These are phyloP conservation scores for Teratosphaeria zuluensis DNA, from an alignment of 2,329 filamentous ascomycete genomes.

Conservation along the genomic window DNA sequence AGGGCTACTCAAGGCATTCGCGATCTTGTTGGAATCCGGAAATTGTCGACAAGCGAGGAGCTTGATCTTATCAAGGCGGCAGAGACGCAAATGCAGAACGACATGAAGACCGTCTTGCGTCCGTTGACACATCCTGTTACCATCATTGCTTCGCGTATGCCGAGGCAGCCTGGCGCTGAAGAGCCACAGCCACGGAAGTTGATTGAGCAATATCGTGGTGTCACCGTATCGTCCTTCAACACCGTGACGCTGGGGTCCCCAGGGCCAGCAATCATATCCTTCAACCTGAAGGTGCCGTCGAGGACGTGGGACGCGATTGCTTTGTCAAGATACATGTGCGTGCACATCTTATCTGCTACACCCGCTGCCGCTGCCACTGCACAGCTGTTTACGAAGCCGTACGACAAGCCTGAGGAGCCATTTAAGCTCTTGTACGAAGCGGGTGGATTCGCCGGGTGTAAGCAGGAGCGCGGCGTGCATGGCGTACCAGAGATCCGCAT, in stretches of 20 bases:
- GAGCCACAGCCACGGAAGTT: background rate
- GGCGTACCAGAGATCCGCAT: slow-evolving; percentile 1
- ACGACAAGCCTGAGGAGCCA: slow-evolving; percentile 11
- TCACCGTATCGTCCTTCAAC: slow-evolving; percentile 54
- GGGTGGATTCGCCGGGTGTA: background rate
- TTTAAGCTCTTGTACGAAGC: slow-evolving; percentile 10
- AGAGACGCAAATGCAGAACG: background rate
- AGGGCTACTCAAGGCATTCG: background rate
- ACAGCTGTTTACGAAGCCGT: slow-evolving; percentile 21
- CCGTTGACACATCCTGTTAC: slow-evolving; percentile 48
- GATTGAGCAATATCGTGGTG: slow-evolving; percentile 31
- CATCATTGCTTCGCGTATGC: slow-evolving; percentile 37
- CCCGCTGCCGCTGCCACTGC: slow-evolving; percentile 23
- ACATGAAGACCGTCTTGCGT: slow-evolving; percentile 26
- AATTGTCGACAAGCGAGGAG: background rate
- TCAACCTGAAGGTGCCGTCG: slow-evolving; percentile 51
- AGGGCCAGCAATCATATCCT: slow-evolving; percentile 44
- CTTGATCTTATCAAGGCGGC: background rate
- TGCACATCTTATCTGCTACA: slow-evolving; percentile 39
- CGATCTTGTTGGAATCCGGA: background rate
- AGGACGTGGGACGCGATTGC: slow-evolving; percentile 46
- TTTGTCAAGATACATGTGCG: slow-evolving; percentile 33
- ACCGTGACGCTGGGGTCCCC: slow-evolving; percentile 47
- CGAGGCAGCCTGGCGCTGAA: background rate
- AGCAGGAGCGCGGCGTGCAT: background rate